A percentile compares a stretch with the other conserved stretches of the same genome.
These are phyloP conservation scores for Microthlaspi erraticum DNA, from an alignment of 345 rosid genomes.

Conservation along the genomic window DNA sequence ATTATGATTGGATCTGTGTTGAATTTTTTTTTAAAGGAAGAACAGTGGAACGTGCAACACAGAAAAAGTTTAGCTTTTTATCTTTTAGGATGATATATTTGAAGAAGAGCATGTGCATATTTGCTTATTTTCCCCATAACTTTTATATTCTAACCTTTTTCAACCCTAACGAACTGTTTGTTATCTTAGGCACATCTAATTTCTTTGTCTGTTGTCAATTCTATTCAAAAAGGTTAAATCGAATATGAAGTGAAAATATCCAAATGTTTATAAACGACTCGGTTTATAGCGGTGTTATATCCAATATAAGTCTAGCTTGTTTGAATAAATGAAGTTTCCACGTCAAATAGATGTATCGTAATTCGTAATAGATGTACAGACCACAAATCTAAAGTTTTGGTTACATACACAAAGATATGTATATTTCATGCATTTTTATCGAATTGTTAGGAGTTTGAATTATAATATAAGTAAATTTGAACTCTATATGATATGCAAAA, in stretches of 20 bases:
- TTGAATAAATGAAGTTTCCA: not conserved
- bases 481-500: too few species aligned
- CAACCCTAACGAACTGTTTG: not conserved
- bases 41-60: constrained; percentile 39
- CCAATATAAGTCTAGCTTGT: not conserved
- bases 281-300: not conserved
- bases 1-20: not conserved
- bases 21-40: not conserved
- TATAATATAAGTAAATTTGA: too few species aligned
- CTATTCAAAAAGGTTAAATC: not conserved
- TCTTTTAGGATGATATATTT: constrained; percentile 19
- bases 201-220: not conserved
- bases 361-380: too few species aligned
- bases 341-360: not conserved
- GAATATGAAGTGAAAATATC: not conserved
- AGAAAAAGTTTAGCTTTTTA: constrained; percentile 29
- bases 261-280: not conserved
- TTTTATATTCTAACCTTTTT: constrained; percentile 17
- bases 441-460: too few species aligned
- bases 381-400: too few species aligned
- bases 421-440: too few species aligned
- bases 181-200: constrained; percentile 1
- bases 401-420: too few species aligned
- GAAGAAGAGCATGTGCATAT: constrained; percentile 47
- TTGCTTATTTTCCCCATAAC: constrained; percentile 33